A percentile compares a stretch with the other conserved stretches of the same genome.
Evolutionary conservation across 306 rosid species (phyloP).

Genomic region (Purshia tridentata): DNA sequence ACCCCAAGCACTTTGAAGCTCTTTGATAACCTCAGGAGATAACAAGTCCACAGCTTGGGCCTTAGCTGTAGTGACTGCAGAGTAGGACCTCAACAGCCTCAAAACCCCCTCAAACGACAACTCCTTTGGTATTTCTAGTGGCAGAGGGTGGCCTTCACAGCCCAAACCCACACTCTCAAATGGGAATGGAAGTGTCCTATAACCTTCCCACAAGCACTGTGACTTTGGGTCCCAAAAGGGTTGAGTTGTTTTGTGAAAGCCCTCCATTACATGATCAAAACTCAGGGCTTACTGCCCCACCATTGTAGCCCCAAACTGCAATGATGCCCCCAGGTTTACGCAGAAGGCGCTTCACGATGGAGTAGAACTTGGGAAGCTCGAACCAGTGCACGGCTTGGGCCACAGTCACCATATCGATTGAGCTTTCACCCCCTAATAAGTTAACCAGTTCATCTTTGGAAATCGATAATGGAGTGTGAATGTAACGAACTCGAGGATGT

Average conservation of each 20-base stretch:
- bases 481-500: conserved; percentile 31
- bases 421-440: conserved; percentile 21
- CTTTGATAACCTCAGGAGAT: conserved; percentile 4
- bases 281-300: neutral
- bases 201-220: conserved; percentile 18
- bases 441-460: conserved; percentile 29
- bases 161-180: conserved; percentile 40
- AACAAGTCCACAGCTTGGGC: conserved; percentile 32
- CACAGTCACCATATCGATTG: conserved; percentile 28
- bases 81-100: conserved; percentile 12
- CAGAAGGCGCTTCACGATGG: conserved; percentile 16
- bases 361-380: conserved; percentile 28
- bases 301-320: conserved; percentile 29
- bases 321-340: conserved; percentile 29
- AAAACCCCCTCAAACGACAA: conserved; percentile 6
- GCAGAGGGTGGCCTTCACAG: conserved; percentile 31
- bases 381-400: conserved; percentile 35
- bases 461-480: conserved; percentile 21
- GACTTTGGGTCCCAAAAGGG: conserved; percentile 4
- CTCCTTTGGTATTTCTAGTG: conserved; percentile 22
- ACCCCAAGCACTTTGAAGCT: conserved; percentile 30
- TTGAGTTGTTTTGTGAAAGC: neutral
- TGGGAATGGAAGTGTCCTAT: conserved; percentile 36
- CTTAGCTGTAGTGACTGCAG: conserved; percentile 17
- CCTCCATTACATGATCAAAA: conserved; percentile 25